These are phyloP conservation scores for Trichomonas gallinae DNA, from an alignment of 208 protist species.

Conservation along the genomic window DNA sequence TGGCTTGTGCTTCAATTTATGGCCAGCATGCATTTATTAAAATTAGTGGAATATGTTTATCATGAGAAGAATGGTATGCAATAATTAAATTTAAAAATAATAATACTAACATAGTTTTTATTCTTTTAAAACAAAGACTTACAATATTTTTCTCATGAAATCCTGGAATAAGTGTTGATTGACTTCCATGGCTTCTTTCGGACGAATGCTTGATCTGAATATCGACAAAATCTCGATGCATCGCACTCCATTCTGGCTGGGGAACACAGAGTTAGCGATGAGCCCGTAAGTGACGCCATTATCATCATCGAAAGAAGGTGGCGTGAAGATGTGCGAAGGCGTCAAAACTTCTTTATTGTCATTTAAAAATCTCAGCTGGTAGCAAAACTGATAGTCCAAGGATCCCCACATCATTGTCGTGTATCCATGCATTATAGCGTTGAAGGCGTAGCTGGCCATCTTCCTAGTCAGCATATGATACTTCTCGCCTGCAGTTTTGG, in stretches of 20 bases:
- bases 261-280: background rate
- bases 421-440: background rate
- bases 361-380: background rate
- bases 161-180: background rate
- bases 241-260: background rate
- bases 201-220: background rate
- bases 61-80: too few species aligned
- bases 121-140: too few species aligned
- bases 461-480: background rate
- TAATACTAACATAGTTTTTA: too few species aligned
- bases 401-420: conserved; percentile 20
- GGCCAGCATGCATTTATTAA: too few species aligned
- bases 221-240: background rate
- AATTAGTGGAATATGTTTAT: too few species aligned
- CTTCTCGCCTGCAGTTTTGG: background rate
- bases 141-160: background rate
- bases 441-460: background rate
- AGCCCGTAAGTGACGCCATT: background rate
- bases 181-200: background rate
- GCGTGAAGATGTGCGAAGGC: background rate
- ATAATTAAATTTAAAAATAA: too few species aligned
- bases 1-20: too few species aligned
- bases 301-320: conserved; percentile 8
- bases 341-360: background rate
- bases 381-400: background rate